phyloP scores from a whole-genome alignment of 2,329 filamentous ascomycete species.

The Ophiostoma novo-ulmi region DNA sequence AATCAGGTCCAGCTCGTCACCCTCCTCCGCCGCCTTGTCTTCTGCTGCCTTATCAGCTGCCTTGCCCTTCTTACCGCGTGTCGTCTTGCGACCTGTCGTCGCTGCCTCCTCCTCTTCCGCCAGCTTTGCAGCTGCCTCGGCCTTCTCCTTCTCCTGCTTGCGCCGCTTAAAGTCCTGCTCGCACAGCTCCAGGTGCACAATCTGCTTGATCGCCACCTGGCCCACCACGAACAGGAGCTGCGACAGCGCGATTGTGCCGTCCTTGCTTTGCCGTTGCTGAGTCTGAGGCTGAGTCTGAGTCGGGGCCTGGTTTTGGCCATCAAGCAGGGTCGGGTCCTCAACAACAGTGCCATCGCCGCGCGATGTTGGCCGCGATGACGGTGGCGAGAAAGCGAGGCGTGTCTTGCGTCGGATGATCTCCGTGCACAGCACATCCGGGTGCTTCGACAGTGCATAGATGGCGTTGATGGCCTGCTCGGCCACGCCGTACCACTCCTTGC shows the following conservation, averaged over 20 bases:
- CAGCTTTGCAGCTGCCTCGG: conserved; percentile 37
- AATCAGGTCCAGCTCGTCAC: conserved; percentile 91
- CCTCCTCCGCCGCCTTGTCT: conserved; percentile 48
- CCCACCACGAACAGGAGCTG: conserved; percentile 93
- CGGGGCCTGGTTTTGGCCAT: neutral
- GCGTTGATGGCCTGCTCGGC: conserved; percentile 94
- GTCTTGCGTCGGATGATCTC: conserved; percentile 86
- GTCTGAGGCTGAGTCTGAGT: conserved; percentile 5
- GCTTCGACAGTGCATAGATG: conserved; percentile 89
- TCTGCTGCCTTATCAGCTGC: neutral
- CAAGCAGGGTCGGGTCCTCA: neutral
- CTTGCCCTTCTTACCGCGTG: conserved; percentile 33
- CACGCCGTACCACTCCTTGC: conserved; percentile 92
- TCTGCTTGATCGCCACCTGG: conserved; percentile 97
- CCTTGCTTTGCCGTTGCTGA: conserved; percentile 45
- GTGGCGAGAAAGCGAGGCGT: conserved; percentile 62
- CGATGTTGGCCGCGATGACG: conserved; percentile 44
- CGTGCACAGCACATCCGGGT: conserved; percentile 88
- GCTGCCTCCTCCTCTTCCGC: conserved; percentile 29
- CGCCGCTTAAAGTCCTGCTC: conserved; percentile 96
- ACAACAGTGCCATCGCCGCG: conserved; percentile 35
- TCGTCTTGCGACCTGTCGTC: conserved; percentile 12
- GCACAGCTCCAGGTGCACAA: conserved; percentile 95
- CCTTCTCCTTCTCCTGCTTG: conserved; percentile 74
- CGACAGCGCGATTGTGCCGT: conserved; percentile 70